Evolutionary conservation across 805 yeast species (phyloP).

Genomic region (Yarrowia sp.): DNA sequence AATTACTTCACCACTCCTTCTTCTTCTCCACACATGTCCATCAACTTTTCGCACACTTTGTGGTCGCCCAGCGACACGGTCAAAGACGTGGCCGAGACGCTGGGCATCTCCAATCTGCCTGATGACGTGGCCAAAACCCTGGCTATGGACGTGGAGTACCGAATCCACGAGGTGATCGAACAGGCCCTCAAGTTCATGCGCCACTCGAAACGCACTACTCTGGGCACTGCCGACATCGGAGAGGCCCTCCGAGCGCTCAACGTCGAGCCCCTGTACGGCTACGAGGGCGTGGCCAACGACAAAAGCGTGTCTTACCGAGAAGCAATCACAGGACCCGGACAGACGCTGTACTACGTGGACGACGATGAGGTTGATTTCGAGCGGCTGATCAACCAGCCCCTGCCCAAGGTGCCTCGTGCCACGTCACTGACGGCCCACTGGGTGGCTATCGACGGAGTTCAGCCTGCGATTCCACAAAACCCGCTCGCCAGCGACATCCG

Average conservation of each 20-base stretch:
- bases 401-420: conserved; percentile 93
- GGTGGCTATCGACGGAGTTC: conserved; percentile 98
- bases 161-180: conserved; percentile 93
- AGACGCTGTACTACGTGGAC: conserved; percentile 88
- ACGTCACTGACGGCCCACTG: conserved; percentile 91
- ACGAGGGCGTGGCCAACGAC: conserved; percentile 59
- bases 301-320: conserved; percentile 61
- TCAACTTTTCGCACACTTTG: conserved; percentile 74
- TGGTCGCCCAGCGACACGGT: conserved; percentile 99
- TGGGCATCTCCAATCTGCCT: conserved; percentile 75
- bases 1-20: not conserved
- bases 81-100: conserved; percentile 90
- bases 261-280: conserved; percentile 93
- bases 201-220: conserved; percentile 82
- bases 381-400: conserved; percentile 86
- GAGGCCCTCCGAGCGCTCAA: conserved; percentile 84
- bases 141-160: conserved; percentile 99
- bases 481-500: conserved; percentile 80
- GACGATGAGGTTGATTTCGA: conserved; percentile 94
- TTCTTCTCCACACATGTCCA: conserved; percentile 41
- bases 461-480: conserved; percentile 96
- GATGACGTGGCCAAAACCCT: conserved; percentile 93
- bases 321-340: conserved; percentile 90
- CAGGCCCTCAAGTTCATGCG: conserved; percentile 96
- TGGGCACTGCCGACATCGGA: conserved; percentile 81